Evolutionary conservation across 352 stramenopile species (phyloP).

Genomic region (Pythium sp.): DNA sequence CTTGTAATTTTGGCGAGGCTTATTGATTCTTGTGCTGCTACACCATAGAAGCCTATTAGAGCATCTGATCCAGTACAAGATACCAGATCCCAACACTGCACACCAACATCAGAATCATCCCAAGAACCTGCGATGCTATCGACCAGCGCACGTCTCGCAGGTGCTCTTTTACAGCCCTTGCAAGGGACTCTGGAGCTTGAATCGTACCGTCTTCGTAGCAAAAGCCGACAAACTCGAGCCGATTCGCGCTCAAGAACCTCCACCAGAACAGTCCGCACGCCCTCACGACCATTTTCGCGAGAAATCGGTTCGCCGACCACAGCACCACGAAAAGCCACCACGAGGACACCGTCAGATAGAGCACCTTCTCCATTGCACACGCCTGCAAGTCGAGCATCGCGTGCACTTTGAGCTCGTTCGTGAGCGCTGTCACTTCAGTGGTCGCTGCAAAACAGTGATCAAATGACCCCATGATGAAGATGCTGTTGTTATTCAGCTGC

Average conservation of each 20-base stretch:
- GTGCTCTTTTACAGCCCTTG: constrained; percentile 32
- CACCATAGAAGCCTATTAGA: neutral
- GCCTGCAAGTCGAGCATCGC: constrained; percentile 36
- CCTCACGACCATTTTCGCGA: constrained; percentile 45
- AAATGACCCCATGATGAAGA: neutral
- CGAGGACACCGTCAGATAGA: constrained; percentile 56
- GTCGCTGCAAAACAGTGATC: constrained; percentile 6
- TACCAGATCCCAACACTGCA: constrained; percentile 13
- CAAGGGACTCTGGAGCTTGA: constrained; percentile 29
- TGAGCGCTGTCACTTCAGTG: neutral
- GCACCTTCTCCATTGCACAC: constrained; percentile 50
- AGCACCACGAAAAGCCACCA: constrained; percentile 68
- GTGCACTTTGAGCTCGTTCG: constrained; percentile 12
- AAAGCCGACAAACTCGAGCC: constrained; percentile 53
- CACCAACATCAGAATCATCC: constrained; percentile 22
- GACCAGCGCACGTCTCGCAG: constrained; percentile 43
- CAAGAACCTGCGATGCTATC: constrained; percentile 30
- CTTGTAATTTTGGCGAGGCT: too few species aligned
- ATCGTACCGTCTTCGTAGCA: constrained; percentile 50
- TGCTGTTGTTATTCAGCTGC: neutral
- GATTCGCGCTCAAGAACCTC: constrained; percentile 50
- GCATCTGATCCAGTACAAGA: constrained; percentile 9
- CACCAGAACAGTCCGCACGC: constrained; percentile 45
- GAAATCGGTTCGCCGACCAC: constrained; percentile 41
- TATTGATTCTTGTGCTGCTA: neutral